Base-by-base conservation (phyloP, 225 moss, liverwort and hornwort genomes). In the Climacium dendroides region DNA sequence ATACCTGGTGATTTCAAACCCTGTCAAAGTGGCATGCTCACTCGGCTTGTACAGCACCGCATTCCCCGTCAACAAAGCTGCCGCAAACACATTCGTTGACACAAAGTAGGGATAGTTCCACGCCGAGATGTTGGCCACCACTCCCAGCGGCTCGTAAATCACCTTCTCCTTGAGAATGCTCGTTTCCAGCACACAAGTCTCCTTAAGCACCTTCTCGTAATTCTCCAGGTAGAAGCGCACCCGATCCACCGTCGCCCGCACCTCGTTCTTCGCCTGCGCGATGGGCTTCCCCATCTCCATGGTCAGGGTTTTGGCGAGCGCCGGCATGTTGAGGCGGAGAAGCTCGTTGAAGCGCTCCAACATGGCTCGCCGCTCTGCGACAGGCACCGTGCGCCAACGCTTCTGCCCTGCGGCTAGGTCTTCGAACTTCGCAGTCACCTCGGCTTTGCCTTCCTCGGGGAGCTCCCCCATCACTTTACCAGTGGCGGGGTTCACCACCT, bases 261-360 rank as follows among this genome's bases (percentile, higher is more conserved):
- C 95, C 89, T 98, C 98, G 87, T 92, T 95, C 92, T 95, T 97
- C 43, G 98, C 84, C 79, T 97, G 97, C 53, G 94, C 88, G 24
- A 97, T 95, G n/a, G 98, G 98, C 83, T 98, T 98, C 55, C 98
- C 98, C 98, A 98, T 98, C 88, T 98, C 98, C 89, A 94, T 94
- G 29, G 95, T 98, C 84, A 98, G 85, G 24, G 88, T 96, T 79
- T 96, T 93, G 23, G 98, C 93, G 35, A 98, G 89, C 11, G 78
- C 89, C 47, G 97, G 92, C 95, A 94, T 87, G 85, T 98, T 98
- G 59, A 94, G 89, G 30, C 92, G 89, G 7, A 98, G 95, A 67
- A 98, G 96, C 72, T 96, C 95, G 73, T 95, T 98, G 89, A 98
- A 97, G 26, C 95, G 93, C 89, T 97, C 97, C 82, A 98, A 41